A percentile compares a stretch with the other conserved stretches of the same genome.
These are phyloP conservation scores for Xylaria sp. DNA, from an alignment of 2,329 filamentous ascomycete species.

Conservation along the genomic window DNA sequence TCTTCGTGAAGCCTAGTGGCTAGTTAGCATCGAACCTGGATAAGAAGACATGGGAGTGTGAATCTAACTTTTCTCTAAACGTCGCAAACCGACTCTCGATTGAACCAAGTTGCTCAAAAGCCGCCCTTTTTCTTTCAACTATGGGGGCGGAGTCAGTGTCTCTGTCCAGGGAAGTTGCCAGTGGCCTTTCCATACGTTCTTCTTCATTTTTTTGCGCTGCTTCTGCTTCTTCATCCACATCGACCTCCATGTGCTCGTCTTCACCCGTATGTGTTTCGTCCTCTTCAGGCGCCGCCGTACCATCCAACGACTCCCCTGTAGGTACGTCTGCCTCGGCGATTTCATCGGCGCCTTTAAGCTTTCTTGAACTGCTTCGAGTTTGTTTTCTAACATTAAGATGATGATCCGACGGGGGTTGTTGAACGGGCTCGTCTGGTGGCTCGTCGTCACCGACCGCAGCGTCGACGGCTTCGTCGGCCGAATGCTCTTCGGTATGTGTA, in stretches of 20 bases:
- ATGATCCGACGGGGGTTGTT: conserved; percentile 41
- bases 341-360: conserved; percentile 45
- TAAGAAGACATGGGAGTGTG: not conserved
- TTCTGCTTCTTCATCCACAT: conserved; percentile 69
- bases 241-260: conserved; percentile 64
- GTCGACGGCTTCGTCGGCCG: conserved; percentile 46
- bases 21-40: conserved; percentile 36
- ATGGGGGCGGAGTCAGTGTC: conserved; percentile 48
- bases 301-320: conserved; percentile 48
- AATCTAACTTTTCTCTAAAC: conserved; percentile 77
- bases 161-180: conserved; percentile 19
- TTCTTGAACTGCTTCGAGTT: conserved; percentile 51
- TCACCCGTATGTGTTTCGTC: conserved; percentile 61
- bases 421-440: conserved; percentile 36
- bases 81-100: conserved; percentile 91
- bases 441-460: conserved; percentile 38
- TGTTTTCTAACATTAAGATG: conserved; percentile 44
- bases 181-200: conserved; percentile 60
- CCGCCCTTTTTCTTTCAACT: conserved; percentile 83
- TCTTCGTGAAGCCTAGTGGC: conserved; percentile 82
- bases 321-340: conserved; percentile 35
- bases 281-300: conserved; percentile 49
- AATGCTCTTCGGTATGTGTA: conserved; percentile 48
- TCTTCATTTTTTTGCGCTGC: conserved; percentile 69
- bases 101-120: conserved; percentile 79